These are phyloP conservation scores for Psilocybe cyanescens DNA, from an alignment of 768 basidiomycete genomes.

Conservation along the genomic window DNA sequence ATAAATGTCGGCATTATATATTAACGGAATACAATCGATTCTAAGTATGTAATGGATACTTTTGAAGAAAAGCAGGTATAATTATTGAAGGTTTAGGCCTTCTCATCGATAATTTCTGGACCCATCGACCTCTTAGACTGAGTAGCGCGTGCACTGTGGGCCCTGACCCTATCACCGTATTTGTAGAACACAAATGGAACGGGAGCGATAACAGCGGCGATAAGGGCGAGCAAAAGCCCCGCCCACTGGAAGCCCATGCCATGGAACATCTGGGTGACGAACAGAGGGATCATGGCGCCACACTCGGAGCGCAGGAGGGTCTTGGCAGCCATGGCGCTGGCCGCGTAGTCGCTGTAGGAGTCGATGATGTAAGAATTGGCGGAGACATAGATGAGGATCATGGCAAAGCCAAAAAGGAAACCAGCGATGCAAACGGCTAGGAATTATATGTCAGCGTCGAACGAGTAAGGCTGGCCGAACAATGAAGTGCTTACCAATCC, in stretches of 20 bases:
- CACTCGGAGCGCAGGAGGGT: slow-evolving; percentile 42
- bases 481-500: slow-evolving; percentile 31
- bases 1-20: background rate
- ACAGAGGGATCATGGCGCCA: slow-evolving; percentile 42
- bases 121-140: slow-evolving; percentile 18
- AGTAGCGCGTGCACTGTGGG: slow-evolving; percentile 19
- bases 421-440: slow-evolving; percentile 39
- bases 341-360: slow-evolving; percentile 43
- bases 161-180: slow-evolving; percentile 46
- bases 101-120: background rate
- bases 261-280: slow-evolving; percentile 45
- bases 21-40: background rate
- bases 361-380: slow-evolving; percentile 51
- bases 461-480: background rate
- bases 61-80: background rate
- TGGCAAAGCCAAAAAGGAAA: slow-evolving; percentile 41
- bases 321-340: slow-evolving; percentile 49
- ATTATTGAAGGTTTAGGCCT: background rate
- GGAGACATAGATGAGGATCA: slow-evolving; percentile 47
- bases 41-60: background rate
- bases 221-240: slow-evolving; percentile 37
- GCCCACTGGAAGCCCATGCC: slow-evolving; percentile 44
- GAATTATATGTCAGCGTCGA: background rate
- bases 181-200: slow-evolving; percentile 45
- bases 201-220: slow-evolving; percentile 36